Percentiles rank a stretch among this genome's conserved stretches.
Evolutionary conservation across 1,284 basidiomycete species (phyloP).

Genomic region (Marasmius oreades): DNA sequence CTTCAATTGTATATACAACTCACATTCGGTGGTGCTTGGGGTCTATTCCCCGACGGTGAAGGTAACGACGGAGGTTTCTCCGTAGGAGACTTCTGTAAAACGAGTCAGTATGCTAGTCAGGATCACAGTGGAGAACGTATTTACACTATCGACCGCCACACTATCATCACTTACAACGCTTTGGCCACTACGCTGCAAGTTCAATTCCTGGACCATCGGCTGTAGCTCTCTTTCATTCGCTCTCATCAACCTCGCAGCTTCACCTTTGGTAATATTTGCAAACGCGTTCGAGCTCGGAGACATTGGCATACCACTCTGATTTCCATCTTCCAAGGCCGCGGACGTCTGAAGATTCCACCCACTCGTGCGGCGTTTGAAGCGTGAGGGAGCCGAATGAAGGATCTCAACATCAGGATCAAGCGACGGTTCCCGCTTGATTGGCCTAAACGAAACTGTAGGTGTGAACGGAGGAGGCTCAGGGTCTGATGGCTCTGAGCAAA

Average conservation of each 20-base stretch:
- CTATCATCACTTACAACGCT: neutral
- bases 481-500: neutral
- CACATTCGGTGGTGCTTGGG: no score
- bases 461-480: neutral
- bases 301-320: neutral
- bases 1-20: no score
- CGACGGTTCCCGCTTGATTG: neutral
- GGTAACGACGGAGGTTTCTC: no score
- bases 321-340: neutral
- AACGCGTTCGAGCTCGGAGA: neutral
- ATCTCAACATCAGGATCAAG: neutral
- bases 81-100: no score
- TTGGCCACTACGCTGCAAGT: neutral
- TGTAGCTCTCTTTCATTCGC: neutral
- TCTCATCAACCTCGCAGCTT: conserved; percentile 4
- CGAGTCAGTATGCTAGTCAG: no score
- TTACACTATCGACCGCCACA: neutral
- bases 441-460: no score
- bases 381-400: neutral
- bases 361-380: neutral
- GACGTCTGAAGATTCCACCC: neutral
- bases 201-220: neutral
- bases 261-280: conserved; percentile 7
- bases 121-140: neutral
- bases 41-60: no score